Evolutionary conservation across 495 filamentous ascomycete species (phyloP), one percentile per base, ranked within the genome.

Genomic region (Penicillium lividum): DNA sequence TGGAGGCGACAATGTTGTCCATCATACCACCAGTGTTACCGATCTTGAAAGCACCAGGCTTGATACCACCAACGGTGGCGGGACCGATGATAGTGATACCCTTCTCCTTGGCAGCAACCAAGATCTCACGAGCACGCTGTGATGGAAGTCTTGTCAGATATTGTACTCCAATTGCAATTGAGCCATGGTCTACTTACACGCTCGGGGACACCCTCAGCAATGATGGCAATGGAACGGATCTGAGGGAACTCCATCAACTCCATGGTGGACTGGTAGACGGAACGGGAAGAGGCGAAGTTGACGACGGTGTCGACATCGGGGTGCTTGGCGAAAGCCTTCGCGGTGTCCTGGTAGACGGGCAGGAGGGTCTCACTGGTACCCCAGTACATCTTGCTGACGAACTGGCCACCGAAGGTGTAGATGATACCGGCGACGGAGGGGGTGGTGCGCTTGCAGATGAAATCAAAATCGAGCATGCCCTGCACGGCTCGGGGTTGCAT

Each of bases 331-430:
- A 97, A 87, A 59, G 94, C 94, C 83, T 97, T 97, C 68, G 85
- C 79, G 34, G 93, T 91, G 63, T 90, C 86, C 80, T 98, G 93
- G 84, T 98, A 98, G 71, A 98, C 94, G 53, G 95, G 95, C 53
- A 98, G 89, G 38, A 98, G 89, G 46, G 94, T 98, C 84, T 98
- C 94, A 79, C 93, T 97, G 62, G 94, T 98, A 68, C 94, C 94
- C 94, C 94, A 98, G 87, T 98, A 88, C 94, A 98, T 98, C 87
- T 98, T 98, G 85, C 92, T 97, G 66, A 98, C 95, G 86, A 98
- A 98, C 75, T 98, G 94, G 54, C 94, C 94, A 77, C 94, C 94
- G 73, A 98, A 98, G 65, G 94, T 97, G 84, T 98, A 98, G 81
- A 98, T 98, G 78, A 98, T 98, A 77, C 92, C 94, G 63, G 94